A percentile compares a stretch with the other conserved stretches of the same genome.
Evolutionary conservation across 225 moss, liverwort and hornwort genomes (phyloP).

Genomic region (Marchantia polymorpha): DNA sequence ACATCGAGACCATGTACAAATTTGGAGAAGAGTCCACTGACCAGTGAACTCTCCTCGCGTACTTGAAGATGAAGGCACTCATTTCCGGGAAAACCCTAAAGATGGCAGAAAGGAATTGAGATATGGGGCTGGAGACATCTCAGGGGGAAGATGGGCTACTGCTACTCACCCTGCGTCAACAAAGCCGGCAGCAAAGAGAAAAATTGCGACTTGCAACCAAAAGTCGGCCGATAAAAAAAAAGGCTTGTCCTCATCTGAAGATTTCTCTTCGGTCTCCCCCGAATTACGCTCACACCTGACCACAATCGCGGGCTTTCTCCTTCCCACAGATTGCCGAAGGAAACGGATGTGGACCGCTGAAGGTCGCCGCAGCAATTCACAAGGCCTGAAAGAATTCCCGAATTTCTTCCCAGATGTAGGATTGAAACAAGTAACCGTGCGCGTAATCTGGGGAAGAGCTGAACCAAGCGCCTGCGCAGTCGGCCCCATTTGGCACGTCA

Average conservation of each 20-base stretch:
- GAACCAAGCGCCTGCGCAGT: neutral
- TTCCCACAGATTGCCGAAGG: no score
- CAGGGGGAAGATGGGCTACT: conserved; percentile 15
- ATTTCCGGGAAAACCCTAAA: neutral
- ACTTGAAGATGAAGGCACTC: neutral
- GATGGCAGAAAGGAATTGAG: neutral
- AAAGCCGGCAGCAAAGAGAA: conserved; percentile 62
- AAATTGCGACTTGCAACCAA: conserved; percentile 68
- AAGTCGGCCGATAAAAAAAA: conserved; percentile 46
- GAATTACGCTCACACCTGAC: neutral
- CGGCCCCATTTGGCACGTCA: conserved; percentile 4
- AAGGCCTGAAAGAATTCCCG: neutral
- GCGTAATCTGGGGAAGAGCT: neutral
- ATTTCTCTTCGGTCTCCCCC: no score
- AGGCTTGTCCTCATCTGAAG: conserved; percentile 32
- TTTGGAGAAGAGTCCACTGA: no score
- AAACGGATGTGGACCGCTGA: neutral
- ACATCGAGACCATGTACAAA: neutral
- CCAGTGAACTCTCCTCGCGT: no score
- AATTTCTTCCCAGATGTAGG: neutral
- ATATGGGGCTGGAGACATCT: neutral
- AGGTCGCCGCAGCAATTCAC: neutral
- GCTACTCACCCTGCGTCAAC: conserved; percentile 79
- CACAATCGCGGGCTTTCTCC: neutral
- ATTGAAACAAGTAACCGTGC: neutral